These are phyloP conservation scores for Fusarium sp. DNA, from an alignment of 2,329 filamentous ascomycete genomes.

Conservation along the genomic window DNA sequence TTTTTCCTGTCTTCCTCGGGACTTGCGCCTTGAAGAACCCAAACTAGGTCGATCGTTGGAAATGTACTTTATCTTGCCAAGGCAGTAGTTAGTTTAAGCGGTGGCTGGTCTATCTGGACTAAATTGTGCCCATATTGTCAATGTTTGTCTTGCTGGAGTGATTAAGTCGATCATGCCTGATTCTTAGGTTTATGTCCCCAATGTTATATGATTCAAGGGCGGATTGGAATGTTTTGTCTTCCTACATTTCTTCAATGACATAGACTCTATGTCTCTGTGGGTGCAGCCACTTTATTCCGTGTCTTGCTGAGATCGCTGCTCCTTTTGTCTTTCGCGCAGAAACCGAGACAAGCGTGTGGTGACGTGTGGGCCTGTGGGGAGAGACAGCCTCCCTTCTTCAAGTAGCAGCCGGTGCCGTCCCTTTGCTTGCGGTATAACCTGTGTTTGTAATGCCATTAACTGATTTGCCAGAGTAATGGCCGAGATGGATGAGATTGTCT, in stretches of 20 bases:
- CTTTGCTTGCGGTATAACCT: not conserved
- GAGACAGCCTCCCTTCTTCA: no score
- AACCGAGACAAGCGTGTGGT: not conserved
- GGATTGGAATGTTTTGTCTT: not conserved
- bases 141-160: not conserved
- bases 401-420: not conserved
- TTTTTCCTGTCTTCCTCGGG: no score
- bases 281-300: no score
- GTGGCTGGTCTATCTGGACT: no score
- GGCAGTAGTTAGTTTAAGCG: not conserved
- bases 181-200: accelerated
- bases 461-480: no score
- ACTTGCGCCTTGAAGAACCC: no score
- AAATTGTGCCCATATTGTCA: not conserved
- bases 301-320: not conserved
- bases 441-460: no score
- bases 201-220: not conserved
- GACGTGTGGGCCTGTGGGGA: not conserved
- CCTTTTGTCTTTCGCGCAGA: not conserved
- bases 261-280: not conserved
- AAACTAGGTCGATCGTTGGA: no score
- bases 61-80: not conserved
- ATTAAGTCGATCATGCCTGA: not conserved
- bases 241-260: not conserved
- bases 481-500: not conserved